Conservation (phyloP, 2,329 filamentous ascomycete species). For the Botrytis paeoniae region DNA sequence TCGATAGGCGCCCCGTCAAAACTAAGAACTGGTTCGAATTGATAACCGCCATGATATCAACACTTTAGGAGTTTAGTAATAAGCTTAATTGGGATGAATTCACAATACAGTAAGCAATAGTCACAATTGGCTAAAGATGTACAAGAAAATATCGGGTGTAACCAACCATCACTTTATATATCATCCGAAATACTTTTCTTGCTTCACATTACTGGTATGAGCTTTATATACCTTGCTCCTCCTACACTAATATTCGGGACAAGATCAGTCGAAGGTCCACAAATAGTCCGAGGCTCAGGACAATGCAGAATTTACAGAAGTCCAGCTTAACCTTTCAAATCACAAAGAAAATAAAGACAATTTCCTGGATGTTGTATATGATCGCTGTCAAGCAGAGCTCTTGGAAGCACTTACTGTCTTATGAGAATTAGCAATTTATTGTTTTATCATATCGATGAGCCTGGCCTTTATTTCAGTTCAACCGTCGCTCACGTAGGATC, state of each 20-base stretch:
- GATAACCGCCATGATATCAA: not conserved
- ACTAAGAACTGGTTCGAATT: not conserved
- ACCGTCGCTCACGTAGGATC: not conserved
- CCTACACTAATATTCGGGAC: not conserved
- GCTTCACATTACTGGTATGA: not conserved
- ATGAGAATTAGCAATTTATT: too few relatives aligned
- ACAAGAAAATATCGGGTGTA: not conserved
- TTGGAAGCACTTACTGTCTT: not conserved
- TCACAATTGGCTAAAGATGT: not conserved
- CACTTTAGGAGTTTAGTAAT: not conserved
- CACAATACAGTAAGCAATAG: not conserved
- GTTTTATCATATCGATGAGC: not conserved
- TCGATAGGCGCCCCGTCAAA: not conserved
- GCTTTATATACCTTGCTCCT: not conserved
- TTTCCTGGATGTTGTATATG: not conserved
- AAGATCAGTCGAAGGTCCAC: not conserved
- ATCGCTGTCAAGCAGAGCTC: not conserved
- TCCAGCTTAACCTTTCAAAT: not conserved
- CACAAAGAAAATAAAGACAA: not conserved
- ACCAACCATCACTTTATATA: not conserved
- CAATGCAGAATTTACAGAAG: not conserved
- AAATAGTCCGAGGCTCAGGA: not conserved
- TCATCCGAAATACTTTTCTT: not conserved
- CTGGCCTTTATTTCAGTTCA: not conserved
- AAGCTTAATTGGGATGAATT: slow-evolving; percentile 6